A percentile compares a stretch with the other conserved stretches of the same genome.
Evolutionary conservation across 2,329 filamentous ascomycete genomes (phyloP).

Genomic region (Pestalotiopsis sp.): DNA sequence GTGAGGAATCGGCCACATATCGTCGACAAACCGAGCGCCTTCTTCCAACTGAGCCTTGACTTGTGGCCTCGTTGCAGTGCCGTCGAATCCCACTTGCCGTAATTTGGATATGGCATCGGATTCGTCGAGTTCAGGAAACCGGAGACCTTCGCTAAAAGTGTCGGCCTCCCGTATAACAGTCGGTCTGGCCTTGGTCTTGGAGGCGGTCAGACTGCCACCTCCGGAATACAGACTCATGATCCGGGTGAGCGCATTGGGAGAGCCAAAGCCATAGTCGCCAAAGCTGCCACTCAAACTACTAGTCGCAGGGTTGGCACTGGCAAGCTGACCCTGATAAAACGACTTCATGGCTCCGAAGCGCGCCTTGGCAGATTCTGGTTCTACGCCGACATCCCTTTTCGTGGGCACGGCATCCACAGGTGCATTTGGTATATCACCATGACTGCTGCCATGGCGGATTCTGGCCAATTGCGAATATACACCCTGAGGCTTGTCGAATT

Average conservation of each 20-base stretch:
- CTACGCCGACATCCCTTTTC: constrained; percentile 57
- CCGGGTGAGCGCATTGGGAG: constrained; percentile 79
- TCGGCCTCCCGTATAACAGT: constrained; percentile 81
- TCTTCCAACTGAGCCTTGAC: constrained; percentile 49
- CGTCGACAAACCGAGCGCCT: constrained; percentile 66
- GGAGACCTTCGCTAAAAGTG: constrained; percentile 71
- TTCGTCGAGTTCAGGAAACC: constrained; percentile 64
- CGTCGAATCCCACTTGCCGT: constrained; percentile 62
- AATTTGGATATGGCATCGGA: constrained; percentile 62
- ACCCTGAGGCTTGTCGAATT: constrained; percentile 86
- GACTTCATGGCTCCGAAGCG: constrained; percentile 70
- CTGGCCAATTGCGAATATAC: constrained; percentile 80
- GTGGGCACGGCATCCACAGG: constrained; percentile 31
- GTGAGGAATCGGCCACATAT: constrained; percentile 80
- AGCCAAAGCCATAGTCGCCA: constrained; percentile 64
- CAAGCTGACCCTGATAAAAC: constrained; percentile 82
- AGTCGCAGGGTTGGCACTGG: constrained; percentile 58
- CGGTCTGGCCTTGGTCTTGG: constrained; percentile 68
- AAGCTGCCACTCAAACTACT: constrained; percentile 43
- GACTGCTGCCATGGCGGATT: constrained; percentile 61
- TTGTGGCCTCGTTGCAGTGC: constrained; percentile 56
- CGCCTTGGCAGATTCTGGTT: constrained; percentile 53
- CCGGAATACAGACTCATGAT: constrained; percentile 91
- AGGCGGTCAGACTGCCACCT: constrained; percentile 60
- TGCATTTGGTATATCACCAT: constrained; percentile 24